Conservation (phyloP, 2,329 filamentous ascomycete species). For the Chlorencoelia australis region DNA sequence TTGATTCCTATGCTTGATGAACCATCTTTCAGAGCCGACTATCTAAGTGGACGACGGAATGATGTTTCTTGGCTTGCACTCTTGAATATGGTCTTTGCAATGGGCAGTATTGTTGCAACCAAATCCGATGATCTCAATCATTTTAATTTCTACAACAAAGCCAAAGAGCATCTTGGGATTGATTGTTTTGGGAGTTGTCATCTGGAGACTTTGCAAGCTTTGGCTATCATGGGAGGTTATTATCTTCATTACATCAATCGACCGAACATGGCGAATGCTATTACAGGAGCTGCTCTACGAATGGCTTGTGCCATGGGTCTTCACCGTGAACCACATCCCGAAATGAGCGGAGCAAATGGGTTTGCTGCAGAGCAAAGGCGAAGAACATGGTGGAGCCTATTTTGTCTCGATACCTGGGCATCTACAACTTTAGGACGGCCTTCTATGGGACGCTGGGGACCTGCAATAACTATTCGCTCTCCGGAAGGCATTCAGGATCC, state of each 20-base stretch:
- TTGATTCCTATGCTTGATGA: slow-evolving; percentile 69
- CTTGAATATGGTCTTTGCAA: slow-evolving; percentile 66
- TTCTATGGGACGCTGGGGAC: slow-evolving; percentile 57
- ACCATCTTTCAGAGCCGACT: slow-evolving; percentile 55
- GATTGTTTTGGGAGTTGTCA: slow-evolving; percentile 61
- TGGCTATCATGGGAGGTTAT: slow-evolving; percentile 62
- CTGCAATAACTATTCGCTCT: slow-evolving; percentile 54
- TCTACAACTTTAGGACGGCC: slow-evolving; percentile 61
- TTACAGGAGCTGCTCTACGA: slow-evolving; percentile 60
- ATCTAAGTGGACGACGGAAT: slow-evolving; percentile 49
- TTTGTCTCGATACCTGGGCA: slow-evolving; percentile 66
- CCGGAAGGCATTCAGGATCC: slow-evolving; percentile 36
- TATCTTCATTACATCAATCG: slow-evolving; percentile 72
- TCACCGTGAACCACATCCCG: slow-evolving; percentile 49
- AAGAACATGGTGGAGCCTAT: slow-evolving; percentile 66
- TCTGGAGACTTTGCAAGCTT: slow-evolving; percentile 62
- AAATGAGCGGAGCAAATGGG: slow-evolving; percentile 11
- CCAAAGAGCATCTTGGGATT: slow-evolving; percentile 55
- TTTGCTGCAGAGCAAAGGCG: slow-evolving; percentile 49
- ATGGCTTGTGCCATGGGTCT: slow-evolving; percentile 67
- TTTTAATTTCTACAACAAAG: slow-evolving; percentile 58
- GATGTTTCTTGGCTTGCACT: slow-evolving; percentile 63
- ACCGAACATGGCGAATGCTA: slow-evolving; percentile 65
- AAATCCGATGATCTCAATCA: slow-evolving; percentile 53
- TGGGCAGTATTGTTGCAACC: slow-evolving; percentile 61